Percentiles rank a stretch among this genome's conserved stretches.
These are phyloP conservation scores for Monosporozyma servazzii DNA, from an alignment of 805 yeast species.

Conservation along the genomic window DNA sequence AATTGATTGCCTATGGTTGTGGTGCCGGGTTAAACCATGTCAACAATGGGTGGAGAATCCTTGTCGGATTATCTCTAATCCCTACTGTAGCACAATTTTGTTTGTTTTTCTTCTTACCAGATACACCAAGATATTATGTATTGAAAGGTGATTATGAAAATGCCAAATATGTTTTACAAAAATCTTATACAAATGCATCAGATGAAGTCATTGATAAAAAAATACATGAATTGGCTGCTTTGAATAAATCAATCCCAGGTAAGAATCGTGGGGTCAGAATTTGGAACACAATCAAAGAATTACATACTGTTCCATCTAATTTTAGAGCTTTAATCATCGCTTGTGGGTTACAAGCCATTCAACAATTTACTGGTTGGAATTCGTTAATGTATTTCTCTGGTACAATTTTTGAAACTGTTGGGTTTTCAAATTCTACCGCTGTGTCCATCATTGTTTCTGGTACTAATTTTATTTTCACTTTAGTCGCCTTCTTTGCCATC, in stretches of 20 bases:
- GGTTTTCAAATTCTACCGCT: slow-evolving; percentile 84
- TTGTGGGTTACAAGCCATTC: slow-evolving; percentile 91
- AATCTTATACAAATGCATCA: slow-evolving; percentile 54
- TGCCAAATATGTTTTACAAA: slow-evolving; percentile 59
- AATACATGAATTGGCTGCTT: slow-evolving; percentile 51
- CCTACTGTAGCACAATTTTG: slow-evolving; percentile 75
- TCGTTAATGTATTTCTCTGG: slow-evolving; percentile 92
- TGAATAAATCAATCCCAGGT: slow-evolving; percentile 41
- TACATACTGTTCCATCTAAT: slow-evolving; percentile 66
- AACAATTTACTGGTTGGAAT: slow-evolving; percentile 95
- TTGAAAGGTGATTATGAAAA: slow-evolving; percentile 54
- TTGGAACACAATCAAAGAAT: slow-evolving; percentile 51
- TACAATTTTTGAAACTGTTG: slow-evolving; percentile 85
- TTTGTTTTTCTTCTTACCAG: slow-evolving; percentile 81
- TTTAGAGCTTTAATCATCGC: slow-evolving; percentile 83
- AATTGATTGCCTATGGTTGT: slow-evolving; percentile 84
- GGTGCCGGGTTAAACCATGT: slow-evolving; percentile 78
- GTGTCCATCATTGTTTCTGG: slow-evolving; percentile 91
- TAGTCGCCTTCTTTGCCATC: slow-evolving; percentile 76
- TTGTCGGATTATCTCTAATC: slow-evolving; percentile 82
- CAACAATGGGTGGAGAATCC: slow-evolving; percentile 82
- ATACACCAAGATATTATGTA: slow-evolving; percentile 86
- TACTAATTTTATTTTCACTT: slow-evolving; percentile 83
- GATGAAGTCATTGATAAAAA: slow-evolving; percentile 57
- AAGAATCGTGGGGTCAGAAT: slow-evolving; percentile 39